A percentile compares a stretch with the other conserved stretches of the same genome.
Evolutionary conservation across 148 eudicot species (phyloP).

Genomic region (Cornus kousa): DNA sequence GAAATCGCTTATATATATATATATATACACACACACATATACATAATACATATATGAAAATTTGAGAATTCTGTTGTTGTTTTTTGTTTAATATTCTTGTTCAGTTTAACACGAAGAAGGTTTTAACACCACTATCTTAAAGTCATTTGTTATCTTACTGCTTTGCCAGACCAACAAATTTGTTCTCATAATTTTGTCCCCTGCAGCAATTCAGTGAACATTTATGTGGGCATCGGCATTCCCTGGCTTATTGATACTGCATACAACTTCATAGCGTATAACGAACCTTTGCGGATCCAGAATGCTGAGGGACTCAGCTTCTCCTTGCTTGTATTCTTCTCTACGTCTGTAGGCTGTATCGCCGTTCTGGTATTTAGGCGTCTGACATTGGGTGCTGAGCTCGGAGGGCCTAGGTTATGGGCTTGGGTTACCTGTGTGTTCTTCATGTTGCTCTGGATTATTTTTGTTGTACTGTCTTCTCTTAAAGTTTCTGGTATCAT

Average conservation of each 20-base stretch:
- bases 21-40: too few relatives aligned
- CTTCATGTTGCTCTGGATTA: constrained; percentile 77
- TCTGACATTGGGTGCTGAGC: constrained; percentile 76
- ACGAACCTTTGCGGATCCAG: constrained; percentile 56
- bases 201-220: constrained; percentile 90
- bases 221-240: constrained; percentile 82
- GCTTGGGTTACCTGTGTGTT: constrained; percentile 66
- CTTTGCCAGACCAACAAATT: background rate
- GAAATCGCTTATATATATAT: too few relatives aligned
- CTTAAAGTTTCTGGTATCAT: constrained; percentile 66
- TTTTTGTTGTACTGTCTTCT: constrained; percentile 72
- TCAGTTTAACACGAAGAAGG: background rate
- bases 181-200: background rate
- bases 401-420: constrained; percentile 88
- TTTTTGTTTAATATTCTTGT: background rate
- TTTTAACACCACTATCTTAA: too few relatives aligned
- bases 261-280: constrained; percentile 62
- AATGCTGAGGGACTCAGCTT: constrained; percentile 72
- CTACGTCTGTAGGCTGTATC: constrained; percentile 80
- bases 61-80: background rate
- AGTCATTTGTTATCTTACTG: background rate
- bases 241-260: constrained; percentile 93
- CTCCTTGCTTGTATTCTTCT: constrained; percentile 77
- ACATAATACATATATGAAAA: too few relatives aligned
- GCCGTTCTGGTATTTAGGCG: constrained; percentile 74